Base-by-base conservation (phyloP, 306 rosid genomes). In the Canavalia ensiformis region DNA sequence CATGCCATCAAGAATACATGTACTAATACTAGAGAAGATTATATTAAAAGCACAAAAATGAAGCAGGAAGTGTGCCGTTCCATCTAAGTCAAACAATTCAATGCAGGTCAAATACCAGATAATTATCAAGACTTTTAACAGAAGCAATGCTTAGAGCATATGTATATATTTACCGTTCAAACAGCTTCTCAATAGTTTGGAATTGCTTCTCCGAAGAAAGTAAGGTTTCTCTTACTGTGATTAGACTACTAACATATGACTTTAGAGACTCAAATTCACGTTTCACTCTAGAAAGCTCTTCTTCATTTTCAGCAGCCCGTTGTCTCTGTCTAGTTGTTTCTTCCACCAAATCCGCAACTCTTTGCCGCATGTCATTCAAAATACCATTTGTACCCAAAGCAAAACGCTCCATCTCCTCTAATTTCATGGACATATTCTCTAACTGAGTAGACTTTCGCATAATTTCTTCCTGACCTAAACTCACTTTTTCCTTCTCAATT, bases 241-340 rank as follows among this genome's bases (percentile, higher is more conserved):
- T 90, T 84, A 94, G 94, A 84, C 95, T 94, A 82, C 92, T 94
- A 63, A 94, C 97, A 83, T 92, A 94, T 13, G 98, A 92, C 79
- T 92, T 94, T 59, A 94, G 87, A 80, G 95, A 88, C 87, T 90
- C 98, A 74, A 94, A 94, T 76, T 94, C 97, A 52, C 31, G 89
- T 86, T 92, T 94, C 70, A 94, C 97, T 63, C 95, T 88, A 77
- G 89, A 83, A 72, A 94, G 95, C 81, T 94, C 98, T 81, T 89
- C 91, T 79, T 94, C 98, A 55, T 94, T 90, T 82, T 92, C 95
- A 71, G 91, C 82, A 63, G 95, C 97, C 56, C 91, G 80, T 72
- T 92, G 91, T 81, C 97, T 86, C 89, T 94, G 98, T 66, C 91
- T 87, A 66, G 90, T 86, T n/a, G 98, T 94, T 88, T 94, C 98